Evolutionary conservation across 345 rosid species (phyloP).

Genomic region (Lepidium sativum): DNA sequence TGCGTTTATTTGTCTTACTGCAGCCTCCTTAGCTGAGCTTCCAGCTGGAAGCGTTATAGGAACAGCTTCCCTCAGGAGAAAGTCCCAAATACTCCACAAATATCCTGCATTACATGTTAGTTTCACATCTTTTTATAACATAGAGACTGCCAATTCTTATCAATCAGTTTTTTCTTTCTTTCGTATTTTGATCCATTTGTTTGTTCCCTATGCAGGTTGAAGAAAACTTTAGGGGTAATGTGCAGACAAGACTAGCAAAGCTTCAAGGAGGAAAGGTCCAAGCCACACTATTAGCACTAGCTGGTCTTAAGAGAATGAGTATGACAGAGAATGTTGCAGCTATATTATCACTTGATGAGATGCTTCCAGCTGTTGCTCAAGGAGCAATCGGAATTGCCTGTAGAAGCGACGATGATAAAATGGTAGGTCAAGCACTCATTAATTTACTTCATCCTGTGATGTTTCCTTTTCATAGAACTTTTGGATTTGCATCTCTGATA

Average conservation of each 20-base stretch:
- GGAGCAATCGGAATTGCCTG: conserved; percentile 99
- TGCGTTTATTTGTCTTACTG: conserved; percentile 69
- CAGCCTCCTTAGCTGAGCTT: conserved; percentile 65
- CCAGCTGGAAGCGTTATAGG: conserved; percentile 86
- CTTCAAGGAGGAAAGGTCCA: conserved; percentile 78
- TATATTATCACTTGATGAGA: conserved; percentile 67
- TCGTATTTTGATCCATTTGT: not conserved
- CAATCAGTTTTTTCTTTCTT: not conserved
- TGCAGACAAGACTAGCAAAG: conserved; percentile 85
- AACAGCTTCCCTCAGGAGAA: conserved; percentile 95
- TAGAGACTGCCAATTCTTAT: not conserved
- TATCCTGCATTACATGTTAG: conserved; percentile 72
- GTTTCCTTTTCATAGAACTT: not conserved
- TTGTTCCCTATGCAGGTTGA: conserved; percentile 44
- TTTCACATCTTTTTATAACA: not conserved
- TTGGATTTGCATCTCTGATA: not conserved
- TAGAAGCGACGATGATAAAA: conserved; percentile 68
- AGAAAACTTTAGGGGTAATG: conserved; percentile 92
- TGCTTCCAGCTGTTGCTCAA: conserved; percentile 99
- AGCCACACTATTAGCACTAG: conserved; percentile 88
- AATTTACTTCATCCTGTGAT: not conserved
- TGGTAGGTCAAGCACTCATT: conserved; percentile 40
- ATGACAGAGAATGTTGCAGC: conserved; percentile 87
- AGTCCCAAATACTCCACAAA: conserved; percentile 86
- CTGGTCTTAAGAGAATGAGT: conserved; percentile 85